Evolutionary conservation across 495 filamentous ascomycete species (phyloP), one percentile per base, ranked within the genome.

Genomic region (Trichocladium uniseriatum): DNA sequence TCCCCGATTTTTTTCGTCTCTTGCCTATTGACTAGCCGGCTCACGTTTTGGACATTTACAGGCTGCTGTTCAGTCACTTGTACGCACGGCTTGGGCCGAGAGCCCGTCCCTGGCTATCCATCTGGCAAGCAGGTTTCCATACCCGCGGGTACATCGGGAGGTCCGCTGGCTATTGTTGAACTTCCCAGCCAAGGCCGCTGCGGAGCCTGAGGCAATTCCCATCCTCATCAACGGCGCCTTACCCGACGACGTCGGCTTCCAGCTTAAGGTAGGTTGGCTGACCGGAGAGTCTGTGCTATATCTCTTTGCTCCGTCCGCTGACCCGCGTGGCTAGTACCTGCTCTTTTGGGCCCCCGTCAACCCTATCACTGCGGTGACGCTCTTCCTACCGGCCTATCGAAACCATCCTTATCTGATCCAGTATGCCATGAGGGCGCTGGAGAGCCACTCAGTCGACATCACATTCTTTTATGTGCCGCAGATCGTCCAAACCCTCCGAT

Each of bases 381-480:
- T 89, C 66, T 97, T 97, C 69, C 62, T 95, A 50, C 94, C 94
- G 0, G 79, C 87, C 6, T 97, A 94, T 67, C 80, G 83, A n/a
- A 92, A 95, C 58, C 83, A 99, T 63, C 86, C 94, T 0, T 95
- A 86, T 69, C 80, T 99, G 44, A 76, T 97, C 38, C 94, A 99
- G 63, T 99, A 97, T 66, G 94, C 94, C 8, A 94, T 99, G 88
- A 78, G 90, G 49, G 88, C 92, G 5, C 64, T 99, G 50, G 91
- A 97, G 60, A 85, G 80, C 56, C 91, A 99, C 64, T 83, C 89
- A 1, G 83, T 97, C 15, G 92, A 97, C 65, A 83, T 96, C 21
- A 95, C 91, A 0, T 97, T 99, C 73, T 99, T 96, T 65, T 95
- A 96, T 63, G 94, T 99, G 8, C 90, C 94, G 0, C 94, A 99